phyloP scores from a whole-genome alignment of 1,284 basidiomycete genomes.

The Xerocomus nothofagi region DNA sequence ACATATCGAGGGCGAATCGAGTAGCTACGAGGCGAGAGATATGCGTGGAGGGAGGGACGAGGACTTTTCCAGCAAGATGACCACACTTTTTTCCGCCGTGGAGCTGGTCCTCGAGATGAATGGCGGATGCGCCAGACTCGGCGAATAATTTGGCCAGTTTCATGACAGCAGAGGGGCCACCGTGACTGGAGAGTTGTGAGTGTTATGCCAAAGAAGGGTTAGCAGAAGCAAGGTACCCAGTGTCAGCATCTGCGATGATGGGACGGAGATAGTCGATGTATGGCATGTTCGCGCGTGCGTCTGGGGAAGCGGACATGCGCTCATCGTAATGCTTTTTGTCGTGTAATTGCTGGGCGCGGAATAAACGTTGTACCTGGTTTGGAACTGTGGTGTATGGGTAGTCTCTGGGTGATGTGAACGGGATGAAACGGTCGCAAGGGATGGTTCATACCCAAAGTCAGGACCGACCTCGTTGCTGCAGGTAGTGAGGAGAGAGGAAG shows the following conservation, averaged over 20 bases:
- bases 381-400: conserved; percentile 95
- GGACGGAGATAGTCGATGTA: conserved; percentile 89
- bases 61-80: conserved; percentile 91
- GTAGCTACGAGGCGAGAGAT: conserved; percentile 80
- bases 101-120: conserved; percentile 91
- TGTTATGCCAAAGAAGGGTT: background rate
- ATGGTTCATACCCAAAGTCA: conserved; percentile 79
- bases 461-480: conserved; percentile 96
- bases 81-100: conserved; percentile 95
- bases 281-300: conserved; percentile 66
- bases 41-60: conserved; percentile 87
- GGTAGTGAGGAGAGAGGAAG: conserved; percentile 86
- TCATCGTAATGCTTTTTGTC: conserved; percentile 88
- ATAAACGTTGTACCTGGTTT: conserved; percentile 86
- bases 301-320: conserved; percentile 65
- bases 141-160: conserved; percentile 93
- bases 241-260: conserved; percentile 94
- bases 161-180: conserved; percentile 94
- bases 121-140: conserved; percentile 87
- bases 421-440: background rate
- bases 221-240: conserved; percentile 57
- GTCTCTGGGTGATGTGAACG: conserved; percentile 49
- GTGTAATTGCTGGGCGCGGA: conserved; percentile 84
- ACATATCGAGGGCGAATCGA: conserved; percentile 86
- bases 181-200: conserved; percentile 57